Base-by-base conservation (phyloP, 2,329 filamentous ascomycete species). In the Colletotrichum simmondsii region DNA sequence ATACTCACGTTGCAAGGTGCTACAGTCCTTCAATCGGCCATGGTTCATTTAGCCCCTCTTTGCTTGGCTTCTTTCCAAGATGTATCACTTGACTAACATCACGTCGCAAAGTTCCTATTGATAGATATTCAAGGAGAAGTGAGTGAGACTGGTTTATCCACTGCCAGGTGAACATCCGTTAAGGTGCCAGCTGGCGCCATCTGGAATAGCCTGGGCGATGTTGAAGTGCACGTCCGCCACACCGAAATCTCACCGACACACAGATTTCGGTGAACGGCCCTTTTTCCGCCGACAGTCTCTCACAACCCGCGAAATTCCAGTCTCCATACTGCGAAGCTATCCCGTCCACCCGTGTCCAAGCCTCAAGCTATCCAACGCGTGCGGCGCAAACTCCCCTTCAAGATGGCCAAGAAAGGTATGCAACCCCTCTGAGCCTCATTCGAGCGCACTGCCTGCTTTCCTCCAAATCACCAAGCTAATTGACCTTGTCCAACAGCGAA, bases 401-500 rank as follows among this genome's bases (percentile, higher is more conserved):
- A 70, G 42, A 75, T 75, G 74, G 74, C 74, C 22, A 75, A 75
- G 65, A 75, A 75, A 58, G 26, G 74, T 74, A n/a, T 5, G 64
- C 49, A 53, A 3, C 10, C 12, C n/a, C 14, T 2, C 11, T n/a
- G 2, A 22, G 10, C 14, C 5, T 3, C 16, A 8, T 6, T n/a
- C n/a, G 12, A 32, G 42, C 3, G 2, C 1, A 24, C 14, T 22
- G 24, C n/a, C 26, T 11, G 11, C 32, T 4, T 11, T 12, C 5
- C 19, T 49, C 1, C 19, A 35, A 49, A 22, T 49, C 19, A 30
- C n/a, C 16, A 42, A 6, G 61, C 74, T 71, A 30, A 75, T 49
- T 19, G 3, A 26, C 19, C n/a, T 6, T 14, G 42, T 49, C 24
- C 16, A 30, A 68, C 82, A 97, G 95, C 88, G 74, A 98, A 98